Evolutionary conservation across 2,329 filamentous ascomycete genomes (phyloP), one percentile per base, ranked within the genome.

Genomic region (Acarospora socialis): DNA sequence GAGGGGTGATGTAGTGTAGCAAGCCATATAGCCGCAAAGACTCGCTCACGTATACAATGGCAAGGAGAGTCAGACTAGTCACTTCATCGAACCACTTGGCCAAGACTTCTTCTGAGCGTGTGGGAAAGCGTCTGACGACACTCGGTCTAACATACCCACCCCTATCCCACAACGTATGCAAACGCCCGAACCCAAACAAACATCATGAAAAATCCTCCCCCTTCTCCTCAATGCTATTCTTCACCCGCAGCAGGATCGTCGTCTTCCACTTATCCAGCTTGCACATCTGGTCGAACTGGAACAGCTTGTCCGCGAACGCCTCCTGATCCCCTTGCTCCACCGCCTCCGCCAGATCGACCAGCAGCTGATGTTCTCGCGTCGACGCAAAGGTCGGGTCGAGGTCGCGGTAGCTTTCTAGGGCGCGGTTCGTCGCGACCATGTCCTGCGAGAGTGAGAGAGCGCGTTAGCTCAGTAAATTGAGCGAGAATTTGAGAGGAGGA

Each of bases 251-350:
- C 41, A 93, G 57, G 36, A 93, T 63, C 19, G 78, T 81, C 30
- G 81, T 93, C 77, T 94, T 93, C 87, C 87, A 95, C 63, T 87
- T 90, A 53, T 94, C 86, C 49, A 95, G 61, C 65, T 90, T 90
- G 61, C 77, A 90, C 61, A 93, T 67, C 61, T 92, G 81, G 54
- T 94, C 84, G 51, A 73, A 95, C 54, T 87, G 76, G 64, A 80
- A 92, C 41, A 90, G 59, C 54, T 86, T 84, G 50, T 92, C 82
- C 14, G 78, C 72, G 49, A 92, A 95, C 39, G 68, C 65, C 47
- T 93, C 83, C 53, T 80, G 77, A 47, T 92, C 81, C 34, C 77
- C 76, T 19, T 72, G 68, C 50, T 90, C 77, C 36, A 93, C 67
- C 3, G 81, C 73, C 37, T 78, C 74, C 19, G 72, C 62, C 21